A percentile compares a stretch with the other conserved stretches of the same genome.
phyloP scores from a whole-genome alignment of 805 yeast species.

The Saturnispora serradocipensis region DNA sequence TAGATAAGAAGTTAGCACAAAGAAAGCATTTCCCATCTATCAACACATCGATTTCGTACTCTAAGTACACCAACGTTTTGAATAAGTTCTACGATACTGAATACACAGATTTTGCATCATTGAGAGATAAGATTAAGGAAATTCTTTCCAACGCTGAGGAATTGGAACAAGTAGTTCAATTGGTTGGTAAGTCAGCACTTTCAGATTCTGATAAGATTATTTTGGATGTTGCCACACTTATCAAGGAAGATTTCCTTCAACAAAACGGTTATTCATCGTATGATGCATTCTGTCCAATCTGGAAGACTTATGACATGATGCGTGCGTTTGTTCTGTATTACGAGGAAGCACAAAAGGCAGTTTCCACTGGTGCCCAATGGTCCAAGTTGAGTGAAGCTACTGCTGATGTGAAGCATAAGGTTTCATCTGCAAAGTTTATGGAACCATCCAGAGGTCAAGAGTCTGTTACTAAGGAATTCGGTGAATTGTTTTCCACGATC shows the following conservation, averaged over 20 bases:
- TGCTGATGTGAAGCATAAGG: conserved; percentile 83
- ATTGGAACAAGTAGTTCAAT: conserved; percentile 96
- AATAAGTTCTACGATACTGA: conserved; percentile 74
- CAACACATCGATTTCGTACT: conserved; percentile 92
- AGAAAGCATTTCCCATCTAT: conserved; percentile 99
- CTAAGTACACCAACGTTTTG: conserved; percentile 87
- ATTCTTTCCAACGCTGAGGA: conserved; percentile 96
- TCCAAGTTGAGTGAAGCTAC: conserved; percentile 84
- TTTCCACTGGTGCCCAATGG: conserved; percentile 92
- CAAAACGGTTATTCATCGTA: conserved; percentile 98
- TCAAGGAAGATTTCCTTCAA: conserved; percentile 97
- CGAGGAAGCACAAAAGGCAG: conserved; percentile 97
- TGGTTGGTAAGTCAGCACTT: conserved; percentile 96
- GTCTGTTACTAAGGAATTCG: conserved; percentile 69
- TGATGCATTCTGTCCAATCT: conserved; percentile 98
- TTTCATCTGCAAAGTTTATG: conserved; percentile 89
- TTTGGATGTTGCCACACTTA: conserved; percentile 80
- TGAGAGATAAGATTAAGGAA: conserved; percentile 90
- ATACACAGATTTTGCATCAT: conserved; percentile 83
- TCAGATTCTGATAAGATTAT: conserved; percentile 96
- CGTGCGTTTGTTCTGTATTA: conserved; percentile 82
- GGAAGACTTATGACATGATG: conserved; percentile 99
- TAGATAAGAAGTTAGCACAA: conserved; percentile 97
- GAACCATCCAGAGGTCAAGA: conserved; percentile 90
- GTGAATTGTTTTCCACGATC: conserved; percentile 61